These are phyloP conservation scores for Backusella psychrophila DNA, from an alignment of 192 early-diverging fungal species.

Conservation along the genomic window DNA sequence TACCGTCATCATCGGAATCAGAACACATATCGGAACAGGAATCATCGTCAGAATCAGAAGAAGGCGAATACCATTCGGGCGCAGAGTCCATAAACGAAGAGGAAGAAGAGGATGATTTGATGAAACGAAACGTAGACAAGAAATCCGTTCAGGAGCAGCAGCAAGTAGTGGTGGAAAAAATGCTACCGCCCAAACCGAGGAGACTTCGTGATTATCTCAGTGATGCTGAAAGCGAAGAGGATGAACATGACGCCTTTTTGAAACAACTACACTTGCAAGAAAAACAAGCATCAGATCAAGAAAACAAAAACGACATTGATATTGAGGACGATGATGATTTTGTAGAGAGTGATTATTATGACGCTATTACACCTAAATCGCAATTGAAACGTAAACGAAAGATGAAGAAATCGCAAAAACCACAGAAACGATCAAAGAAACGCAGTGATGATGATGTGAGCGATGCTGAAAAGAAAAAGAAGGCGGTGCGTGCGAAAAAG, in stretches of 20 bases:
- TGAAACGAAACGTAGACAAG: background rate
- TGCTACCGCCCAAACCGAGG: conserved; percentile 15
- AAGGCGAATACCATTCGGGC: conserved; percentile 32
- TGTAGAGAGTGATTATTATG: conserved; percentile 20
- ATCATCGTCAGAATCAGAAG: conserved; percentile 22
- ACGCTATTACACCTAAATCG: background rate
- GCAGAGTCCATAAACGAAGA: conserved; percentile 20
- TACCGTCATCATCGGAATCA: background rate
- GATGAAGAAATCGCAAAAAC: background rate
- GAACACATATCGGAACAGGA: background rate
- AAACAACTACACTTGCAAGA: conserved; percentile 44
- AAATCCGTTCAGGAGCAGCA: background rate
- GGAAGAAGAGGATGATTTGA: background rate
- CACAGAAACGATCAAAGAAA: conserved; percentile 3
- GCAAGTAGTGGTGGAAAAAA: background rate
- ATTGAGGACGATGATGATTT: conserved; percentile 9
- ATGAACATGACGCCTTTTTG: conserved; percentile 46
- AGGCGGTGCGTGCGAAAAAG: background rate
- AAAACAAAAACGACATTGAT: background rate
- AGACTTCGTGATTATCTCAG: conserved; percentile 50
- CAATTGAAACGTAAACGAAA: conserved; percentile 2
- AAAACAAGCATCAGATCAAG: background rate
- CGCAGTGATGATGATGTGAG: conserved; percentile 7
- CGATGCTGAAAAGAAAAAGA: background rate
- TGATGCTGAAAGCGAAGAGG: conserved; percentile 39